Evolutionary conservation across 2,329 filamentous ascomycete genomes (phyloP), one percentile per base, ranked within the genome.

Genomic region (Hypoxylon sp.): DNA sequence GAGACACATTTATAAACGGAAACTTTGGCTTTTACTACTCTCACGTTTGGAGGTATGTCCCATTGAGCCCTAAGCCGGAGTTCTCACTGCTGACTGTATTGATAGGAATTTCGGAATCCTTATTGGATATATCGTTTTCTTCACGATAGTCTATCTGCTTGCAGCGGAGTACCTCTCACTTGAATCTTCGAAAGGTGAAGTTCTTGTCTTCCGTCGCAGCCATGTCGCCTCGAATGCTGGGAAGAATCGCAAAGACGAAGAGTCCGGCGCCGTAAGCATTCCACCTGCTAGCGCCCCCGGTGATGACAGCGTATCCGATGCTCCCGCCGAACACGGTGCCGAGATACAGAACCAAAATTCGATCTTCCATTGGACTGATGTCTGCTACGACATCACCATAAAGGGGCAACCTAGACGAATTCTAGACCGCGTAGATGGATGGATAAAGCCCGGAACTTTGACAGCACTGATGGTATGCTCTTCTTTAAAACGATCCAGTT

Each of bases 401-500:
- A 96, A 96, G 80, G 85, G 84, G 1, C 87, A 93, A 69, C 81
- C 84, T 0, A 87, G 93, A n/a, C 86, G 91, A 17, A 77, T 97
- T 66, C 80, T 97, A 57, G 90, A 97, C 71, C 83, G 94, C 61
- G 91, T 97, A 1, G 89, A 92, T 72, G 94, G 94, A 5, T 97
- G 93, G 92, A 93, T 97, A 62, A 94, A 94, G 78, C 94, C 94
- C 0, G 94, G 94, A 30, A 97, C 92, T 1, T 81, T 97, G 34
- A 97, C 93, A 2, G 93, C 93, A 1, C 83, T 97, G 0, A 92
- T 92, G 90, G 88, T 85, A n/a, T 67, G 57, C 19, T 21, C 4
- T 32, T 5, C 25, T 17, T n/a, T n/a, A n/a, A n/a, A n/a, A n/a
- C n/a, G n/a, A n/a, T n/a, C n/a, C n/a, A n/a, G 30, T 2, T 23